Percentiles rank a stretch among this genome's conserved stretches.
Conservation (phyloP, 2,329 filamentous ascomycete species). For the Chrysoporthe cubensis region DNA sequence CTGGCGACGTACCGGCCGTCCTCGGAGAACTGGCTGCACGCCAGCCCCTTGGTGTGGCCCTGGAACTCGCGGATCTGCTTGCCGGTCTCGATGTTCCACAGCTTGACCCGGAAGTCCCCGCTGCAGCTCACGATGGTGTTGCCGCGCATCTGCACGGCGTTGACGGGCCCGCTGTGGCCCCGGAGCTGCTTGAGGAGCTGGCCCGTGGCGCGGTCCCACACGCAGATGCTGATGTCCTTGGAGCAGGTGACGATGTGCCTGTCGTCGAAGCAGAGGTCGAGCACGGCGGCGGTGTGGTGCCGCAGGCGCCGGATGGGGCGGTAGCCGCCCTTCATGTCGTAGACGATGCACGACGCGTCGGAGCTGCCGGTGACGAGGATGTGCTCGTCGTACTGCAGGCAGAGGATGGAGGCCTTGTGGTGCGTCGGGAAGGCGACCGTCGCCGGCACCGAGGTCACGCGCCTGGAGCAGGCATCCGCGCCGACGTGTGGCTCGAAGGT, state of each 20-base stretch:
- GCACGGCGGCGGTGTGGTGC: slow-evolving; percentile 83
- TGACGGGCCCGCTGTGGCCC: slow-evolving; percentile 90
- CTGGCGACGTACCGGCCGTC: slow-evolving; percentile 93
- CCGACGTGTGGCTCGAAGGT: slow-evolving; percentile 46
- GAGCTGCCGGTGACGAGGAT: slow-evolving; percentile 96
- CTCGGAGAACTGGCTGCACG: slow-evolving; percentile 94
- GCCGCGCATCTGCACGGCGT: slow-evolving; percentile 92
- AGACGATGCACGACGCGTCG: slow-evolving; percentile 88
- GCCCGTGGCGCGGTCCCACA: slow-evolving; percentile 88
- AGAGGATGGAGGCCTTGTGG: slow-evolving; percentile 92
- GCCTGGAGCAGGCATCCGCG: slow-evolving; percentile 27
- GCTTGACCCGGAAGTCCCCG: slow-evolving; percentile 88
- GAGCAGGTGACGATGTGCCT: slow-evolving; percentile 95
- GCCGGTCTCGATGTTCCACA: slow-evolving; percentile 93
- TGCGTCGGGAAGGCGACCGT: slow-evolving; percentile 65
- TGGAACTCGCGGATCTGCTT: slow-evolving; percentile 88
- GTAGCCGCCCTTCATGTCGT: slow-evolving; percentile 80
- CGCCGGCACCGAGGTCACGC: slow-evolving; percentile 54
- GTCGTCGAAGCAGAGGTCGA: slow-evolving; percentile 92
- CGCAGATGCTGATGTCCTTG: slow-evolving; percentile 91
- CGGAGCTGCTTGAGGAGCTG: slow-evolving; percentile 75
- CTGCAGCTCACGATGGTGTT: slow-evolving; percentile 92
- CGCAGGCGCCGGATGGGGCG: slow-evolving; percentile 76
- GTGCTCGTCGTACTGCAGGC: slow-evolving; percentile 89
- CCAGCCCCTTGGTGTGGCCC: slow-evolving; percentile 89